These are phyloP conservation scores for Alnus glutinosa DNA, from an alignment of 306 rosid species.

Conservation along the genomic window DNA sequence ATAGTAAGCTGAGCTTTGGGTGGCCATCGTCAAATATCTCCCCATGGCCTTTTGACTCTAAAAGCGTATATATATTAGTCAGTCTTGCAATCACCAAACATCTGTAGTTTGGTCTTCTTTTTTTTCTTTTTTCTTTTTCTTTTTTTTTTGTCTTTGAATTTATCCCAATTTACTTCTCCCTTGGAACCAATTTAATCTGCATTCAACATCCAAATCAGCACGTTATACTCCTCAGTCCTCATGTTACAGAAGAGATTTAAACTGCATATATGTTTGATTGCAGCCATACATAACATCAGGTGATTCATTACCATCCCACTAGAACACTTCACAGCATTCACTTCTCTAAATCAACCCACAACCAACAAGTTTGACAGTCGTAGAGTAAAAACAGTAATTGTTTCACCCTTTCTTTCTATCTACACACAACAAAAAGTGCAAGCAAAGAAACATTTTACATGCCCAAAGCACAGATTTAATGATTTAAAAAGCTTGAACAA, in stretches of 20 bases:
- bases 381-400: neutral
- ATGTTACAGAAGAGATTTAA: neutral
- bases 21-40: neutral
- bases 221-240: neutral
- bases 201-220: neutral
- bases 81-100: neutral
- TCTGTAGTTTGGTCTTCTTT: neutral
- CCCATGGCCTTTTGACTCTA: too few species aligned
- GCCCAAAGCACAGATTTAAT: conserved; percentile 24
- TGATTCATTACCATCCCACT: too few species aligned
- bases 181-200: neutral
- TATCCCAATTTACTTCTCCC: neutral
- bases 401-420: neutral
- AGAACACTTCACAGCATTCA: neutral
- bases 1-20: neutral
- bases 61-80: neutral
- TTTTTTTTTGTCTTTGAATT: neutral
- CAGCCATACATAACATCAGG: neutral
- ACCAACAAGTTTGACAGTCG: neutral
- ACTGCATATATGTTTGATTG: neutral
- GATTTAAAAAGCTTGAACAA: conserved; percentile 21
- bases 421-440: neutral
- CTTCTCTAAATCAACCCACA: neutral
- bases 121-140: too few species aligned
- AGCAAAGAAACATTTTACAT: neutral